Conservation (phyloP, 106 monocot genomes). For the Dioscorea alata region DNA sequence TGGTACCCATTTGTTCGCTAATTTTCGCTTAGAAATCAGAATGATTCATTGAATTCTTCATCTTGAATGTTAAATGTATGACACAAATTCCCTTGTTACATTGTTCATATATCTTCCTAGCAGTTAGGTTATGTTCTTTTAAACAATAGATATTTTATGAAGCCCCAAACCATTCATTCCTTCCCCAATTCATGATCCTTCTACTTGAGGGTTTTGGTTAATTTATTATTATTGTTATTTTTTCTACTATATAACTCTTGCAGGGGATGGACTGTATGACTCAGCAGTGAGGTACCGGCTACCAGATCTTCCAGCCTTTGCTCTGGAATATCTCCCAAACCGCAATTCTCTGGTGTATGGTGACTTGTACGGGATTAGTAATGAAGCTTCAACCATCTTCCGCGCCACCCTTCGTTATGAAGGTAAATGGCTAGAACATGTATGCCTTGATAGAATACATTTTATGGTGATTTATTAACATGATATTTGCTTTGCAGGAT, state of each 20-base stretch:
- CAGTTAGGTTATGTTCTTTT: too few relatives aligned
- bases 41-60: too few relatives aligned
- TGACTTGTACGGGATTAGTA: conserved; percentile 76
- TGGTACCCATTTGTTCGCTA: too few relatives aligned
- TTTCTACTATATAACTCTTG: not conserved
- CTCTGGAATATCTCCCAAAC: conserved; percentile 89
- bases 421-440: conserved; percentile 27
- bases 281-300: conserved; percentile 67
- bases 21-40: too few relatives aligned
- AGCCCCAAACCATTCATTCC: too few relatives aligned
- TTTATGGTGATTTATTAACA: not conserved
- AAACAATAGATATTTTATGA: too few relatives aligned
- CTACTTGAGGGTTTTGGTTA: too few relatives aligned
- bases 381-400: conserved; percentile 86
- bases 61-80: too few relatives aligned
- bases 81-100: too few relatives aligned
- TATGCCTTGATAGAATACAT: not conserved
- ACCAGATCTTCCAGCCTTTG: conserved; percentile 88
- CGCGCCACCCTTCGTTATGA: conserved; percentile 95
- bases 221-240: not conserved
- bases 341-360: conserved; percentile 89
- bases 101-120: too few relatives aligned
- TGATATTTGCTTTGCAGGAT: conserved; percentile 42
- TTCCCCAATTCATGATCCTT: too few relatives aligned
- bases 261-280: conserved; percentile 72